These are phyloP conservation scores for Massariosphaeria phaeospora DNA, from an alignment of 495 filamentous ascomycete genomes.

Conservation along the genomic window DNA sequence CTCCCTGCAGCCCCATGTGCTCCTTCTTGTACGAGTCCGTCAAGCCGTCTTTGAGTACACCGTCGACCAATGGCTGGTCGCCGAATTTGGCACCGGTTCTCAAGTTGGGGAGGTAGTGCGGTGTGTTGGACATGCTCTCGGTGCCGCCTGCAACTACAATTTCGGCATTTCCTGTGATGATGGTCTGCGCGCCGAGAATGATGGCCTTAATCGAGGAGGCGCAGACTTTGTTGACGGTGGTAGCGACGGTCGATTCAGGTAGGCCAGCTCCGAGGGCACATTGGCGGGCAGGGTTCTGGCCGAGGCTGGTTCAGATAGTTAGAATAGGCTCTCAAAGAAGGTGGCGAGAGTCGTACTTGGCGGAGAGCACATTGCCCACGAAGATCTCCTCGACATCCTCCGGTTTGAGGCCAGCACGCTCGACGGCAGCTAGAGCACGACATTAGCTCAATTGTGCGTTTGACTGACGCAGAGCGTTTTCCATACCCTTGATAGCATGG, in stretches of 20 bases:
- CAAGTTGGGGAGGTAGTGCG: conserved; percentile 87
- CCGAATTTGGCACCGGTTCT: conserved; percentile 87
- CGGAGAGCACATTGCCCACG: conserved; percentile 95
- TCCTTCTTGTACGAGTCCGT: conserved; percentile 88
- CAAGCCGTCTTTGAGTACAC: conserved; percentile 85
- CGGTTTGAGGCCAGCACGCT: conserved; percentile 77
- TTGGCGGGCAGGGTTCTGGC: conserved; percentile 93
- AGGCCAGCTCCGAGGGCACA: conserved; percentile 86
- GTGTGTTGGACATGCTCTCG: conserved; percentile 96
- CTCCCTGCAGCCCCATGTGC: conserved; percentile 88
- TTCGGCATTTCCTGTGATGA: conserved; percentile 87
- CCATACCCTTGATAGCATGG: conserved; percentile 82
- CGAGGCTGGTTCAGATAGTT: conserved; percentile 57
- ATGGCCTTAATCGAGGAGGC: conserved; percentile 90
- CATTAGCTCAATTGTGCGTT: conserved; percentile 15
- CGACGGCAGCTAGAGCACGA: conserved; percentile 62
- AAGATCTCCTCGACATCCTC: conserved; percentile 90
- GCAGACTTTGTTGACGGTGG: conserved; percentile 98
- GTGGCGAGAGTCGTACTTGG: conserved; percentile 60
- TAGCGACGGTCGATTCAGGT: conserved; percentile 69
- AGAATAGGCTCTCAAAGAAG: conserved; percentile 1
- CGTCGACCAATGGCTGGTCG: conserved; percentile 78
- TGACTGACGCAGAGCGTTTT: conserved; percentile 6
- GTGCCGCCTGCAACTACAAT: conserved; percentile 88
- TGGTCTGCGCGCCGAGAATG: conserved; percentile 91